Percentiles rank a stretch among this genome's conserved stretches.
These are phyloP conservation scores for Russula abietina DNA, from an alignment of 768 basidiomycete genomes.

Conservation along the genomic window DNA sequence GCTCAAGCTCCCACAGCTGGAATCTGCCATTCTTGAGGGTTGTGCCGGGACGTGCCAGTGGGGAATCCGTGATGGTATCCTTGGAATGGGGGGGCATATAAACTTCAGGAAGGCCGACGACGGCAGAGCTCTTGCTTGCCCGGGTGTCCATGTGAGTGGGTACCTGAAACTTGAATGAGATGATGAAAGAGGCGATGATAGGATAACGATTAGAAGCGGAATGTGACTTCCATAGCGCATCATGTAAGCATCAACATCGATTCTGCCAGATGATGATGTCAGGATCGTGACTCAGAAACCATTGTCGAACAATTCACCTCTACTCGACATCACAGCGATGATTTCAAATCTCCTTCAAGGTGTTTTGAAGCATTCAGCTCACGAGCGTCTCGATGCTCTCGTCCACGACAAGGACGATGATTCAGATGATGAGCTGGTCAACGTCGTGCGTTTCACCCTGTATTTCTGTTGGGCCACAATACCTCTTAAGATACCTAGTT, in stretches of 20 bases:
- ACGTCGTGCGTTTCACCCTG: conserved; percentile 48
- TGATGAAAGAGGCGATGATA: too few relatives aligned
- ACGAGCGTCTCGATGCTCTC: conserved; percentile 32
- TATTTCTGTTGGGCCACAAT: not conserved
- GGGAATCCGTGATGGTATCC: conserved; percentile 69
- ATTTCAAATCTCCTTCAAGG: conserved; percentile 52
- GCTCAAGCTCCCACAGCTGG: conserved; percentile 79
- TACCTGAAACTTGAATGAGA: not conserved
- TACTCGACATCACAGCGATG: conserved; percentile 4
- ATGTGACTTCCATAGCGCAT: not conserved
- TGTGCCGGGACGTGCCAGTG: conserved; percentile 37
- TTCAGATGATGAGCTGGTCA: conserved; percentile 63
- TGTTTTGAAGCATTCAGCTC: conserved; percentile 53
- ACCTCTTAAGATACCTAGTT: conserved; percentile 37
- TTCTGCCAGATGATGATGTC: conserved; percentile 9
- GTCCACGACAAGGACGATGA: conserved; percentile 48
- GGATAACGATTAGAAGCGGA: not conserved
- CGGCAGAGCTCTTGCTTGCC: conserved; percentile 58
- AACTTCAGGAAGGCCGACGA: conserved; percentile 43
- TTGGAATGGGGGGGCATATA: conserved; percentile 51
- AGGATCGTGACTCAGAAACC: not conserved
- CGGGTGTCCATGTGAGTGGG: conserved; percentile 54
- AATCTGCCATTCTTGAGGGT: conserved; percentile 52
- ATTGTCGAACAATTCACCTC: too few relatives aligned
- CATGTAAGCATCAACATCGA: conserved; percentile 15